Evolutionary conservation across 257 asterid genomes (phyloP), one percentile per base, ranked within the genome.

Genomic region (Fraxinus quadrangulata): DNA sequence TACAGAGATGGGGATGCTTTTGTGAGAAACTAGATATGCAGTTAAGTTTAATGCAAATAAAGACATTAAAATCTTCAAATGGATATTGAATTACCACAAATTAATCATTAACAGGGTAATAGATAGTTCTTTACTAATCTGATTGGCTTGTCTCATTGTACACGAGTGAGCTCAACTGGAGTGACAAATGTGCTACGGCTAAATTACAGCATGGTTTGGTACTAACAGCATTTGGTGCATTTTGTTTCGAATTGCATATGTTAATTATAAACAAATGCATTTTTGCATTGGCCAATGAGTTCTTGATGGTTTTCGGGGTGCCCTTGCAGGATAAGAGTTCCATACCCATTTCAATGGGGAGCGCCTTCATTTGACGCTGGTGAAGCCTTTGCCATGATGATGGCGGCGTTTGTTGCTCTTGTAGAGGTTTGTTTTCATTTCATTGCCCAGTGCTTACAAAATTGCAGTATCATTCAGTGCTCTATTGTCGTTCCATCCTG

Each of bases 281-380:
- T 51, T 23, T 17, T 51, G 63, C 26, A n/a, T 0, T 19, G 24
- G 24, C 11, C 66, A 56, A n/a, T n/a, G 66, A 63, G 37, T 75
- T 30, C n/a, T 19, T 74, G 65, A 36, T 42, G 39, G 26, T 83
- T 73, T 42, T 39, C 1, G 65, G 31, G 31, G 28, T 70, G 1
- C 67, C 47, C 75, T 40, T 71, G 80, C 88, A 93, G 97, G 98
- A 89, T 93, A 83, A 85, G 92, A 68, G 82, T 93, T 42, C 98
- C 98, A 19, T 93, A 93, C 82, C 98, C 98, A n/a, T 93, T 93
- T 26, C 98, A 93, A 49, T 93, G 98, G 97, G 98, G 97, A 78
- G 87, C 98, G 7, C 98, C 98, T 75, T 90, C 96, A 2, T 93
- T 93, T 65, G 96, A 93, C 78, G 96, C 97, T n/a, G 98, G 98